These are phyloP conservation scores for Novymonas esmeraldas DNA, from an alignment of 208 protist species.

Conservation along the genomic window DNA sequence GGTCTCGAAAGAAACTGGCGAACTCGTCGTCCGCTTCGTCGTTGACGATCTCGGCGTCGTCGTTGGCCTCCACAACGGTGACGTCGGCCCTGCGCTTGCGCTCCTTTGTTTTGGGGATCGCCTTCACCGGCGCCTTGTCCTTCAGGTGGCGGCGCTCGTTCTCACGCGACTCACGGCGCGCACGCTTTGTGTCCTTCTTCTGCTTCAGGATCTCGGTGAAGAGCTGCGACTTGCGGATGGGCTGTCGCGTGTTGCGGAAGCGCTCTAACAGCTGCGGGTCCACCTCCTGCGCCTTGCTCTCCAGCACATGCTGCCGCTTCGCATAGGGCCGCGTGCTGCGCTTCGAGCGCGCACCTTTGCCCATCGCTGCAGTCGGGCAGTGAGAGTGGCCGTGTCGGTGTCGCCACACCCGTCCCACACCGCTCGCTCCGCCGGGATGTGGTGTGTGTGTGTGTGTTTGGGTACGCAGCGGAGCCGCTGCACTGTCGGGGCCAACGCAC, in stretches of 20 bases:
- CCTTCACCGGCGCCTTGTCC: constrained; percentile 77
- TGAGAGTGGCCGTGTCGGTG: not conserved
- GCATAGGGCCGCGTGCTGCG: constrained; percentile 41
- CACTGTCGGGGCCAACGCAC: no score
- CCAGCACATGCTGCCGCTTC: constrained; percentile 40
- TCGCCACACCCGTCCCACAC: not conserved
- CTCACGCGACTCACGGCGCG: constrained; percentile 79
- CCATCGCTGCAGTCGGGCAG: constrained; percentile 46
- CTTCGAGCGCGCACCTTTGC: constrained; percentile 79
- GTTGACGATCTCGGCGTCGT: constrained; percentile 80
- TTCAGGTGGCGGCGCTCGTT: constrained; percentile 72
- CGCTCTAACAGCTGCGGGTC: constrained; percentile 78
- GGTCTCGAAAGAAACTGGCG: constrained; percentile 70
- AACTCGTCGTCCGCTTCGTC: constrained; percentile 93
- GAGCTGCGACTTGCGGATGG: constrained; percentile 83
- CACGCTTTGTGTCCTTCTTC: constrained; percentile 90
- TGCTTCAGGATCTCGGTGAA: constrained; percentile 87
- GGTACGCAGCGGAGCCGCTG: no score
- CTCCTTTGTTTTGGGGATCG: constrained; percentile 89
- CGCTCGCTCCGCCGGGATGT: no score
- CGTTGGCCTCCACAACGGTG: constrained; percentile 72
- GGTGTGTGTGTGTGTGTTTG: no score
- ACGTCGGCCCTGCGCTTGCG: constrained; percentile 75
- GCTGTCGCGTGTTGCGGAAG: constrained; percentile 85
- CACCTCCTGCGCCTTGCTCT: constrained; percentile 58